phyloP scores from a whole-genome alignment of 805 yeast genomes.

The Dipodascopsis uninucleata region DNA sequence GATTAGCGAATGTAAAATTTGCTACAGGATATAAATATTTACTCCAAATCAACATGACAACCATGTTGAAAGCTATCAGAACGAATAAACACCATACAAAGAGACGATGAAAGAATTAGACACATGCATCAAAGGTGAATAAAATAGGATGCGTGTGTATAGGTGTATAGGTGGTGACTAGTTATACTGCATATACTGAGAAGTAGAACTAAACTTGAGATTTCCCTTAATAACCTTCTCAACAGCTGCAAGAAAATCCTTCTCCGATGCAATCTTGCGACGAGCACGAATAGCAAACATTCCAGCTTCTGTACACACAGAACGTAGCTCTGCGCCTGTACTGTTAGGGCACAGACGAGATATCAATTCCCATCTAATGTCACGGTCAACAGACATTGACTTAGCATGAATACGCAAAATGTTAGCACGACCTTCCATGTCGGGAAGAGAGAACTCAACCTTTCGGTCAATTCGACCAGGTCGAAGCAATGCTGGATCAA shows the following conservation, averaged over 20 bases:
- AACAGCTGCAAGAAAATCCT: constrained; percentile 95
- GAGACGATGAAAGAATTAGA: too few species aligned
- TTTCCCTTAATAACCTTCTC: constrained; percentile 98
- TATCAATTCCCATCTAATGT: constrained; percentile 97
- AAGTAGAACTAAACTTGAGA: constrained; percentile 93
- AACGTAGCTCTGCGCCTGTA: constrained; percentile 97
- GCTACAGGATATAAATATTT: too few species aligned
- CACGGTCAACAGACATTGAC: constrained; percentile 96
- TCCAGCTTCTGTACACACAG: constrained; percentile 99
- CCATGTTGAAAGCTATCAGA: too few species aligned
- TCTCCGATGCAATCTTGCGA: constrained; percentile 96
- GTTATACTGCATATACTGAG: constrained; percentile 84
- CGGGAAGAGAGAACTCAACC: constrained; percentile 95
- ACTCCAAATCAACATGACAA: too few species aligned
- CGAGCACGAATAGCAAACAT: constrained; percentile 99
- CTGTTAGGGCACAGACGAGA: constrained; percentile 97
- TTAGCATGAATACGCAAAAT: constrained; percentile 96
- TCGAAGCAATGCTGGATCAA: constrained; percentile 95
- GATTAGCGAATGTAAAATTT: too few species aligned
- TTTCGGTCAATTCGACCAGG: constrained; percentile 99
- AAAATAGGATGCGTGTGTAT: too few species aligned
- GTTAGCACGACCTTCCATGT: constrained; percentile 95
- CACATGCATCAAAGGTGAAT: too few species aligned
- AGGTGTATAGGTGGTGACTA: too few species aligned
- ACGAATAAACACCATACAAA: too few species aligned